Percentiles rank a stretch among this genome's conserved stretches.
phyloP scores from a whole-genome alignment of 2,329 filamentous ascomycete genomes.

The Cordyceps militaris region DNA sequence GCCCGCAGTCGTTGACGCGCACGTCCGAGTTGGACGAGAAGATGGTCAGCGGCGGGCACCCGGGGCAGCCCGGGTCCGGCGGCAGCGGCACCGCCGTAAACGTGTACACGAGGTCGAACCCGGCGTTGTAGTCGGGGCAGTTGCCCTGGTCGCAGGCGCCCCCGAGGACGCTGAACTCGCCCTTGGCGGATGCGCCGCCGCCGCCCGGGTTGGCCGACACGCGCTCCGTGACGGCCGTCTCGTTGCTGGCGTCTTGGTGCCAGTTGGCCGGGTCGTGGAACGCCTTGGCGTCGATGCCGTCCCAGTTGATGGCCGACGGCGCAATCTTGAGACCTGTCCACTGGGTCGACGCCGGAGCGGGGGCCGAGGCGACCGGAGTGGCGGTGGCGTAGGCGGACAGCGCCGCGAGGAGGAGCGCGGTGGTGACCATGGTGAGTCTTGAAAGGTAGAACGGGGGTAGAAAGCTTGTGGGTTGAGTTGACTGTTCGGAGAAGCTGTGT shows the following conservation, averaged over 20 bases:
- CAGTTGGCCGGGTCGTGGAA: neutral
- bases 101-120: conserved; percentile 14
- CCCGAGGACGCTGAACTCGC: neutral
- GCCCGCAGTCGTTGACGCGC: conserved; percentile 10
- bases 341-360: neutral
- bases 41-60: conserved; percentile 5
- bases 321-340: neutral
- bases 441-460: neutral
- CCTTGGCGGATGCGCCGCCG: neutral
- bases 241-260: neutral
- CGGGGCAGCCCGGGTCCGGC: neutral
- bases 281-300: neutral
- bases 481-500: neutral
- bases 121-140: conserved; percentile 13
- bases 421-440: neutral
- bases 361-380: neutral
- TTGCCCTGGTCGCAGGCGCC: conserved; percentile 11
- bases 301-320: neutral
- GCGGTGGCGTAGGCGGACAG: neutral
- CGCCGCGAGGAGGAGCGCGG: neutral
- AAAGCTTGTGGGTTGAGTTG: neutral
- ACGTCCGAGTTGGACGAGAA: conserved; percentile 9
- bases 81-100: neutral
- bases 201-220: neutral
- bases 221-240: neutral